phyloP scores from a whole-genome alignment of 2,329 filamentous ascomycete genomes.

The Trichoderma semiorbis region DNA sequence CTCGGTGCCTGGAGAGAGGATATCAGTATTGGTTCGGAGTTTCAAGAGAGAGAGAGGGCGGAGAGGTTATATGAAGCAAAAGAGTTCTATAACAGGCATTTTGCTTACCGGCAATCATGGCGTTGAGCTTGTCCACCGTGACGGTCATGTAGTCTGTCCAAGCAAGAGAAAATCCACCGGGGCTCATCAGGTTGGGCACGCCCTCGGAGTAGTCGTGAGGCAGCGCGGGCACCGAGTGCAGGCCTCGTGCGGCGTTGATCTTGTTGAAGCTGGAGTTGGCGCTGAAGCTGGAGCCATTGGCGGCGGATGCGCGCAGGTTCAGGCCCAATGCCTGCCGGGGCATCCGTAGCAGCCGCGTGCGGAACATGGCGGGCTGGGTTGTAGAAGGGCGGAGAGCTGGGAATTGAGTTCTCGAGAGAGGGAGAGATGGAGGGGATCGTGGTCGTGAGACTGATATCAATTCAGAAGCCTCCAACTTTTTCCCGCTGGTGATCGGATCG shows the following conservation, averaged over 20 bases:
- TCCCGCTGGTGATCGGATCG: conserved; percentile 2
- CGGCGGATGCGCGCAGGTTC: conserved; percentile 34
- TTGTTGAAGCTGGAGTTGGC: not conserved
- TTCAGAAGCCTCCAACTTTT: conserved; percentile 14
- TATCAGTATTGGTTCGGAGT: not conserved
- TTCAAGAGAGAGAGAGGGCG: not conserved
- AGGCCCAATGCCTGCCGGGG: conserved; percentile 40
- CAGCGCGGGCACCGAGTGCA: conserved; percentile 47
- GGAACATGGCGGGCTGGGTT: conserved; percentile 41
- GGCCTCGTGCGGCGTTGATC: conserved; percentile 32
- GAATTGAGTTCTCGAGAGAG: not conserved
- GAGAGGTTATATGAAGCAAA: too few relatives aligned
- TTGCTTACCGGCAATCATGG: conserved; percentile 63
- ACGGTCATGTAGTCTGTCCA: conserved; percentile 80
- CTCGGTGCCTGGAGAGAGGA: conserved; percentile 53
- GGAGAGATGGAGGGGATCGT: not conserved
- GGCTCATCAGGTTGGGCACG: conserved; percentile 68
- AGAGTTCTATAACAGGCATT: conserved; percentile 18
- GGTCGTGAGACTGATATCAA: not conserved
- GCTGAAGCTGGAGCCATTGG: conserved; percentile 9
- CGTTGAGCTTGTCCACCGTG: conserved; percentile 73
- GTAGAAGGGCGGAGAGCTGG: conserved; percentile 1
- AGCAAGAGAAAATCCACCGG: conserved; percentile 67
- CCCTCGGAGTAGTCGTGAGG: conserved; percentile 46
- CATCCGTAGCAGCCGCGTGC: conserved; percentile 54